Conservation (phyloP, 176 grass and related monocot species). For the Eragrostis curvula region DNA sequence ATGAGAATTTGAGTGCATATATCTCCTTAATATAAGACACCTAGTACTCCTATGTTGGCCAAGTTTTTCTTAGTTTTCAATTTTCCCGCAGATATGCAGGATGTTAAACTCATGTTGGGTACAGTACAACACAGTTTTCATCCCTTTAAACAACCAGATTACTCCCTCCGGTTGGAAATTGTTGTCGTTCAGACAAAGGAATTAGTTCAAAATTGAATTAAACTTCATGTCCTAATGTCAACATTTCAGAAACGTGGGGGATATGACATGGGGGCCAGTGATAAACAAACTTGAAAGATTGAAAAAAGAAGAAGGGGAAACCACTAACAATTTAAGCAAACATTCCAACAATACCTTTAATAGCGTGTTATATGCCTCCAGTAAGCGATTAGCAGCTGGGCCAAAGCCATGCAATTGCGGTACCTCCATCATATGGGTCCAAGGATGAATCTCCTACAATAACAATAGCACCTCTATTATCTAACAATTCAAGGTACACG, state of each 20-base stretch:
- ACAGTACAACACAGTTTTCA: neutral
- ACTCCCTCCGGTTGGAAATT: too few species aligned
- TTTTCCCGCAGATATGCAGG: neutral
- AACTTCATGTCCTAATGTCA: too few species aligned
- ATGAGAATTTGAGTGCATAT: neutral
- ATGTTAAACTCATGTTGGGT: neutral
- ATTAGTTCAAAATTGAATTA: too few species aligned
- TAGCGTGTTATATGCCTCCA: conserved; percentile 98
- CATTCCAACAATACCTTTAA: conserved; percentile 64
- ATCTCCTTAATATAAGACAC: neutral
- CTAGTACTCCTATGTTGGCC: neutral
- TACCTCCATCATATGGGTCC: conserved; percentile 99
- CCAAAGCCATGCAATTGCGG: conserved; percentile 99
- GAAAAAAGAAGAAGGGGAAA: neutral
- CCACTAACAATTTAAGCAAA: neutral
- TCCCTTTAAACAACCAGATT: conserved; percentile 7
- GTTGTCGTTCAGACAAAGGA: too few species aligned
- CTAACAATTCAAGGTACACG: conserved; percentile 11
- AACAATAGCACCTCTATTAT: conserved; percentile 20
- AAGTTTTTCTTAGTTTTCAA: conserved; percentile 6
- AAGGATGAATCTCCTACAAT: conserved; percentile 93
- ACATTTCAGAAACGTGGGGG: too few species aligned
- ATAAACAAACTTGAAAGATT: neutral
- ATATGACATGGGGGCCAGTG: neutral
- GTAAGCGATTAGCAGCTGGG: conserved; percentile 87